A percentile compares a stretch with the other conserved stretches of the same genome.
These are phyloP conservation scores for Cryphonectria japonica DNA, from an alignment of 2,329 filamentous ascomycete genomes.

Conservation along the genomic window DNA sequence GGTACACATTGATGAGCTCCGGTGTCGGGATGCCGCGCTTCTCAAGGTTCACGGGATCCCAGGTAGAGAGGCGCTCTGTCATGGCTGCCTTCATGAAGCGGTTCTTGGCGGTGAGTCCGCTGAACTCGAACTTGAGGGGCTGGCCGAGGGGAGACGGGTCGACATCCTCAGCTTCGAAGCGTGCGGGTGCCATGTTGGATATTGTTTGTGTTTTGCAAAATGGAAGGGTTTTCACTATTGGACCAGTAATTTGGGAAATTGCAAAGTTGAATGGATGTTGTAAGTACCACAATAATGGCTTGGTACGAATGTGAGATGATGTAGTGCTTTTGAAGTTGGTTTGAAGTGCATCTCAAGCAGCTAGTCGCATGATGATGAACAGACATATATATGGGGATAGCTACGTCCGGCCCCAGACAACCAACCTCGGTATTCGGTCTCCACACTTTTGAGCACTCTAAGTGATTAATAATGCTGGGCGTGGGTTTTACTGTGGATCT, in stretches of 20 bases:
- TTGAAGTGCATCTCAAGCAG: no score
- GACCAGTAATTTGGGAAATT: background rate
- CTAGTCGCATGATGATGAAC: no score
- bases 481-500: background rate
- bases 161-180: conserved; percentile 28
- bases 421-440: no score
- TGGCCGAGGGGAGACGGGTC: conserved; percentile 44
- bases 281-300: background rate
- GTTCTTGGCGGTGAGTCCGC: conserved; percentile 61
- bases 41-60: conserved; percentile 56
- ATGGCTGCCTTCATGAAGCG: conserved; percentile 71
- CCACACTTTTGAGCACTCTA: no score
- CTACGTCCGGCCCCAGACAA: background rate
- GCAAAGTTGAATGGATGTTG: background rate
- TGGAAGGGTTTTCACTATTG: background rate
- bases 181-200: conserved; percentile 22
- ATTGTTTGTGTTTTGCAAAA: background rate
- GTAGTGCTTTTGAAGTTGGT: background rate
- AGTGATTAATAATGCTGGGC: background rate
- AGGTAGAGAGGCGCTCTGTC: conserved; percentile 66
- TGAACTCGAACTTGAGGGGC: conserved; percentile 55
- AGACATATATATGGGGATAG: background rate
- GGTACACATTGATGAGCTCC: conserved; percentile 58
- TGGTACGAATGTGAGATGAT: background rate
- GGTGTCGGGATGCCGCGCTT: conserved; percentile 49